Conservation (phyloP, 371 early-diverging fungal genomes). For the Phascolomyces articulosus region DNA sequence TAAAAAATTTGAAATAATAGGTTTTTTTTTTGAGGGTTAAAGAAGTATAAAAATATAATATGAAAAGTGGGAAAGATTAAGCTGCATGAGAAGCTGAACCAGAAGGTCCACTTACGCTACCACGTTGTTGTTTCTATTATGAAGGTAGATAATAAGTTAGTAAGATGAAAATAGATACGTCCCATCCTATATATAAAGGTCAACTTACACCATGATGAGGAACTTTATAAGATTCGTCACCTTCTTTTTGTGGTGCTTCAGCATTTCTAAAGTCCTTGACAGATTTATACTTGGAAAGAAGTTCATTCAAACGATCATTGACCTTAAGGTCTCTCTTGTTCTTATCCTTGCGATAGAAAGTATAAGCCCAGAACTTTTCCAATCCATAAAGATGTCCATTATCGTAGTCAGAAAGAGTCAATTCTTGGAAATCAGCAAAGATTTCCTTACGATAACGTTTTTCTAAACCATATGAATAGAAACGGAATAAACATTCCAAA, state of each 20-base stretch:
- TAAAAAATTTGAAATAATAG: too few relatives aligned
- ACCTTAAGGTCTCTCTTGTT: slow-evolving; percentile 70
- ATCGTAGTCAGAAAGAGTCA: slow-evolving; percentile 78
- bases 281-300: slow-evolving; percentile 68
- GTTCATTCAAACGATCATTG: slow-evolving; percentile 59
- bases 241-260: slow-evolving; percentile 28
- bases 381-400: slow-evolving; percentile 85
- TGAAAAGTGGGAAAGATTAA: slow-evolving; percentile 1
- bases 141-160: neutral
- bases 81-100: slow-evolving; percentile 13
- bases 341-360: slow-evolving; percentile 90
- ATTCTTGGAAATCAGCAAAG: slow-evolving; percentile 87
- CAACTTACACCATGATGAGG: slow-evolving; percentile 56
- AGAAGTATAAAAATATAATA: too few relatives aligned
- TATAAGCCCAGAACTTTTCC: slow-evolving; percentile 97
- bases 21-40: too few relatives aligned
- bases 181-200: neutral
- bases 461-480: slow-evolving; percentile 96
- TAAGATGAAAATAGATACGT: too few relatives aligned
- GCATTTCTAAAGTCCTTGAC: slow-evolving; percentile 75
- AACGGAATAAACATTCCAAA: slow-evolving; percentile 95
- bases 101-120: slow-evolving; percentile 47
- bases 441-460: slow-evolving; percentile 84
- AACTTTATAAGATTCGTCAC: slow-evolving; percentile 37
- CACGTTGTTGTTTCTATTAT: slow-evolving; percentile 35